phyloP scores from a whole-genome alignment of 2,329 filamentous ascomycete species.

The Paecilomyces variotii region DNA sequence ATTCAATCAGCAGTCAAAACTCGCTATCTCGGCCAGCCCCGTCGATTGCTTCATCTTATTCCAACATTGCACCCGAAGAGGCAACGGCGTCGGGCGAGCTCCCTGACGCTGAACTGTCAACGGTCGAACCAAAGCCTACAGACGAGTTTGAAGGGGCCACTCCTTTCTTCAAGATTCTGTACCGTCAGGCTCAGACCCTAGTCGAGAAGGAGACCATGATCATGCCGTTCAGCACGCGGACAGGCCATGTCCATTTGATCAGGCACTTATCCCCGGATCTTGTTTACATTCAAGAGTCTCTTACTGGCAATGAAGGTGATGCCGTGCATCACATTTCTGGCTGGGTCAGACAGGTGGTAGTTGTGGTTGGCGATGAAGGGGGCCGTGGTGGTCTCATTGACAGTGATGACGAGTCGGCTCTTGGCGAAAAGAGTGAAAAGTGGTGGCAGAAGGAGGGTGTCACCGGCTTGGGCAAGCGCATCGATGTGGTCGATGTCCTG shows the following conservation, averaged over 20 bases:
- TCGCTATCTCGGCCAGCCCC: slow-evolving; percentile 48
- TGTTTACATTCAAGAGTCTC: slow-evolving; percentile 79
- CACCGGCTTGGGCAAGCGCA: slow-evolving; percentile 76
- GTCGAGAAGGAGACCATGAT: slow-evolving; percentile 83
- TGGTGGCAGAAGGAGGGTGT: slow-evolving; percentile 65
- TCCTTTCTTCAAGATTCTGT: slow-evolving; percentile 67
- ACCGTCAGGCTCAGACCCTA: slow-evolving; percentile 67
- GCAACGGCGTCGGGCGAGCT: slow-evolving; percentile 33
- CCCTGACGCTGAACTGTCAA: slow-evolving; percentile 47
- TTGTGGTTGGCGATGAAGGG: slow-evolving; percentile 50
- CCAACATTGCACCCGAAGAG: slow-evolving; percentile 71
- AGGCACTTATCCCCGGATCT: slow-evolving; percentile 77
- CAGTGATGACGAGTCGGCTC: slow-evolving; percentile 54
- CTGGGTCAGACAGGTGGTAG: slow-evolving; percentile 54
- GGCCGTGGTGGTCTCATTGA: slow-evolving; percentile 70
- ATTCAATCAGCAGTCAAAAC: slow-evolving; percentile 32
- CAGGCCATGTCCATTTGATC: slow-evolving; percentile 77
- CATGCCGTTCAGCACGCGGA: slow-evolving; percentile 76
- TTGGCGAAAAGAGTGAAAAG: slow-evolving; percentile 30
- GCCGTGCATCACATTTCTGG: slow-evolving; percentile 59
- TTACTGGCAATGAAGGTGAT: slow-evolving; percentile 67
- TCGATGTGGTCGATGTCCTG: slow-evolving; percentile 78
- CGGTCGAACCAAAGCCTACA: slow-evolving; percentile 39
- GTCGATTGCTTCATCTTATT: slow-evolving; percentile 73
- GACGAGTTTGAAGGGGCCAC: slow-evolving; percentile 41